Percentiles rank a stretch among this genome's conserved stretches.
These are phyloP conservation scores for Aspergillus arachidicola DNA, from an alignment of 2,329 filamentous ascomycete genomes.

Conservation along the genomic window DNA sequence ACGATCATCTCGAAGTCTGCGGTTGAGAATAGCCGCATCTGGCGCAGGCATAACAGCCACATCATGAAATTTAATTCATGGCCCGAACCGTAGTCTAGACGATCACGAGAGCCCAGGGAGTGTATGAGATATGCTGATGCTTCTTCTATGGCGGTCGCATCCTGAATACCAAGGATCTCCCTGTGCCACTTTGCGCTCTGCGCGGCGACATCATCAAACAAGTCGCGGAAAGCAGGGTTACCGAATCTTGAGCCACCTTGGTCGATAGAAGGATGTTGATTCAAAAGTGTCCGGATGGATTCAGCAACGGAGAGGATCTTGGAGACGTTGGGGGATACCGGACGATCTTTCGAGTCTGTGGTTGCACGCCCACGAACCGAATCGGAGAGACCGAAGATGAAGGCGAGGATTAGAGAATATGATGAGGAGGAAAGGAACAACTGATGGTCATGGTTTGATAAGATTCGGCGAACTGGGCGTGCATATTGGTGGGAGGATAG, in stretches of 20 bases:
- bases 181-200: constrained; percentile 46
- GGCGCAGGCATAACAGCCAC: constrained; percentile 93
- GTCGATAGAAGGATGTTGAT: constrained; percentile 75
- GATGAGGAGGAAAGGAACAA: constrained; percentile 78
- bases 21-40: constrained; percentile 66
- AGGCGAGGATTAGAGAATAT: constrained; percentile 75
- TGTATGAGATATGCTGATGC: constrained; percentile 77
- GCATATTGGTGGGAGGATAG: constrained; percentile 63
- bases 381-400: constrained; percentile 84
- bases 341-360: constrained; percentile 28
- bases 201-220: constrained; percentile 61
- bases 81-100: constrained; percentile 95
- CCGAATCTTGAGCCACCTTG: constrained; percentile 89
- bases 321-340: constrained; percentile 61
- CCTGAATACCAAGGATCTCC: constrained; percentile 40
- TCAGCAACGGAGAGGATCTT: constrained; percentile 71
- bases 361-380: constrained; percentile 62
- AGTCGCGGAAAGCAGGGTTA: constrained; percentile 85
- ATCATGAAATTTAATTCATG: constrained; percentile 97
- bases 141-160: constrained; percentile 64
- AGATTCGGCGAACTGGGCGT: constrained; percentile 74
- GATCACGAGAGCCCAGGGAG: constrained; percentile 79
- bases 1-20: constrained; percentile 74
- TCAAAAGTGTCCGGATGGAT: constrained; percentile 67
- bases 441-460: constrained; percentile 78